These are phyloP conservation scores for Uronychia setigera DNA, from an alignment of 73 alveolate genomes.

Conservation along the genomic window DNA sequence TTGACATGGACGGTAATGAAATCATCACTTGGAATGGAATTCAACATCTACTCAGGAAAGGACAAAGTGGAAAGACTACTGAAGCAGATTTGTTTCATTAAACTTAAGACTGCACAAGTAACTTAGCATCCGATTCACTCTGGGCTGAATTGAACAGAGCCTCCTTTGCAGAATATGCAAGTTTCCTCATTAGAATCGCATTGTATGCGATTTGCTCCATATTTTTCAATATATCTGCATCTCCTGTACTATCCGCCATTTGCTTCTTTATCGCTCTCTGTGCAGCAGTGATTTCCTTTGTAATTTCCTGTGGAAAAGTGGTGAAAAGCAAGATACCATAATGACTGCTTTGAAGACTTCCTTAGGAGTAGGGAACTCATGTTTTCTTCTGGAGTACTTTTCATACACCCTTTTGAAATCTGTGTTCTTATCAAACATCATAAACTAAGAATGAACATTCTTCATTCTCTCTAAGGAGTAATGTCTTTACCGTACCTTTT, in stretches of 20 bases:
- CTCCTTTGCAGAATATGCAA: background rate
- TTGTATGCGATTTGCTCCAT: background rate
- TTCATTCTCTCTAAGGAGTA: background rate
- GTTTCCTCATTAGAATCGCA: background rate
- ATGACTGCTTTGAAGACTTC: background rate
- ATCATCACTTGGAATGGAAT: too few relatives aligned
- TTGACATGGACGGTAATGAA: too few relatives aligned
- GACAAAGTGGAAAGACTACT: too few relatives aligned
- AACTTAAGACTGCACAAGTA: too few relatives aligned
- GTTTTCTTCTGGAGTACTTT: background rate
- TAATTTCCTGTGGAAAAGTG: background rate
- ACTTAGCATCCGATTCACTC: background rate
- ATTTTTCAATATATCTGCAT: background rate
- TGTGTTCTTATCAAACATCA: background rate
- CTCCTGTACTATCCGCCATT: background rate
- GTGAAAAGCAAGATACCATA: background rate
- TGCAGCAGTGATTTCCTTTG: background rate
- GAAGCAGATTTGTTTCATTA: too few relatives aligned
- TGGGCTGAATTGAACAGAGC: background rate
- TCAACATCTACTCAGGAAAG: too few relatives aligned
- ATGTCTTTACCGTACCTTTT: background rate
- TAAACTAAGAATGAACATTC: background rate
- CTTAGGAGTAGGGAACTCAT: background rate
- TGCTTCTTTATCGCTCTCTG: background rate
- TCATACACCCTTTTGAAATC: background rate